Conservation (phyloP, 768 basidiomycete species). For the Punctularia strigosozonata region DNA sequence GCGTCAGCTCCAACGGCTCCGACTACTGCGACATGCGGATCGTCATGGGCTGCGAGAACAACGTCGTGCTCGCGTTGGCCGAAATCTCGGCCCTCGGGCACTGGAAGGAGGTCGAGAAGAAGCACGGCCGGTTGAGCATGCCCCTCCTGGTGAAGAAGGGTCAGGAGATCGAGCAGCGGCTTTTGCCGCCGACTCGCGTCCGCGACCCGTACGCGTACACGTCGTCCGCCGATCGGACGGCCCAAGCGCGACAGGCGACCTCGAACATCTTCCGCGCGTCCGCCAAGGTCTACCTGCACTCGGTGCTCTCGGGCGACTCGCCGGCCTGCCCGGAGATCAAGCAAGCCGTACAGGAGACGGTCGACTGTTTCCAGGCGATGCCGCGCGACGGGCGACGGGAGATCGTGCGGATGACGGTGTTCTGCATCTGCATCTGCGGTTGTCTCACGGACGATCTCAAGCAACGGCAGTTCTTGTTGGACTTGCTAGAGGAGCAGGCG, state of each 20-base stretch:
- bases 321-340: slow-evolving; percentile 56
- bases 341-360: slow-evolving; percentile 39
- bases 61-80: slow-evolving; percentile 67
- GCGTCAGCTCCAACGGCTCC: no score
- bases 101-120: slow-evolving; percentile 45
- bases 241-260: slow-evolving; percentile 25
- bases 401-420: slow-evolving; percentile 37
- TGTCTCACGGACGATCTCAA: slow-evolving; percentile 43
- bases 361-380: slow-evolving; percentile 31
- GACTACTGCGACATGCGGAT: no score
- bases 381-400: slow-evolving; percentile 20
- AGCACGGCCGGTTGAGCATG: slow-evolving; percentile 39
- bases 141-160: slow-evolving; percentile 47
- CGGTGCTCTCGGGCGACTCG: slow-evolving; percentile 64
- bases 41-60: slow-evolving; percentile 80
- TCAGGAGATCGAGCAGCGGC: slow-evolving; percentile 32
- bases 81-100: slow-evolving; percentile 52
- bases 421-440: slow-evolving; percentile 64
- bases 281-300: slow-evolving; percentile 62
- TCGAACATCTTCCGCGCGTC: slow-evolving; percentile 56
- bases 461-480: slow-evolving; percentile 31
- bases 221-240: slow-evolving; percentile 9
- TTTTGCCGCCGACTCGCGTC: slow-evolving; percentile 34
- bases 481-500: slow-evolving; percentile 38
- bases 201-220: slow-evolving; percentile 6